Base-by-base conservation (phyloP, 2,329 filamentous ascomycete genomes). In the Mycosphaerella arachidis region DNA sequence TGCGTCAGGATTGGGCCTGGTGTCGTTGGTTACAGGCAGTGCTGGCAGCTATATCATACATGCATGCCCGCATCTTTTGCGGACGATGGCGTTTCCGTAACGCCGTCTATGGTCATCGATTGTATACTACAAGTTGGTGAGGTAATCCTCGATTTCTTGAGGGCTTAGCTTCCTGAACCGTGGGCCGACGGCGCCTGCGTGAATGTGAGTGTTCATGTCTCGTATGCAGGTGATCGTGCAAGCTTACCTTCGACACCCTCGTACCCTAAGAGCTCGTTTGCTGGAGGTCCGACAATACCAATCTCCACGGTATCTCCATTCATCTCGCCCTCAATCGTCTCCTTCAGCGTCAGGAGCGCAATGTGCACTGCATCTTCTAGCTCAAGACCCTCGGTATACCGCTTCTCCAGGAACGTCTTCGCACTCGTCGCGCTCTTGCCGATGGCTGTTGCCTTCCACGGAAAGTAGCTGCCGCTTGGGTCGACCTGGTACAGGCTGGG, bases 251-350 rank as follows among this genome's bases (percentile, higher is more conserved):
- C 89, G 10, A 95, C 90, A 62, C 92, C 92, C 76, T 96, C 92
- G 63, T 92, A 90, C 53, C 94, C 94, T 62, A 99, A 84, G 50
- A 99, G 82, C 74, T 97, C 90, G 74, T 99, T 86, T 68, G 94
- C 94, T 58, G 94, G 94, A 48, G 92, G 90, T 30, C 94, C 94
- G 68, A 99, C 91, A 69, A 99, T 97, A 71, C 93, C 91, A 76
- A 99, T 97, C 79, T 99, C 94, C 66, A 99, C 95, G 33, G 93
- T 97, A 76, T 97, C 67, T 64, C 93, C 93, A 69, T 93, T 97
- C 93, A 97, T 97, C 81, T 97, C 94, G 59, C 94, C 94, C 80
- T 97, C 93, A 73, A 99, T 99, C 59, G 94, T 97, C 83, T 99
- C 94, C 84, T 99, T 99, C 74, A 99, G 81, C 29, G 94, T 99